phyloP scores from a whole-genome alignment of 139 green algal genomes.

The Axilococcus clingmanii region DNA sequence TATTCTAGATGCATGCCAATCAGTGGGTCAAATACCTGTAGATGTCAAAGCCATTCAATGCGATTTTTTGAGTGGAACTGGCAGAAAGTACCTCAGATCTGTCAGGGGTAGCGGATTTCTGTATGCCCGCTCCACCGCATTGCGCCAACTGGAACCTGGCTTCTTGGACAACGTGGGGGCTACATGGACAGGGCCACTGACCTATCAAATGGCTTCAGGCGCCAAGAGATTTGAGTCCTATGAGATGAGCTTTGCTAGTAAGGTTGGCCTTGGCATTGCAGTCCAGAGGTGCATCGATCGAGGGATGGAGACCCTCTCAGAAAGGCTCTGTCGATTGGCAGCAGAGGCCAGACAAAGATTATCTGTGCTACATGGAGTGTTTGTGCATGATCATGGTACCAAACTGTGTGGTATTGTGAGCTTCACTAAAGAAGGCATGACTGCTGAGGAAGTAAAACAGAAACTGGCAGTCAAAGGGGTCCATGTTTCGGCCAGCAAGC shows the following conservation, averaged over 20 bases:
- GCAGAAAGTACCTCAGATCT: conserved; percentile 56
- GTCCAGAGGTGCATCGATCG: conserved; percentile 36
- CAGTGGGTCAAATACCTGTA: conserved; percentile 44
- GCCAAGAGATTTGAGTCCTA: conserved; percentile 55
- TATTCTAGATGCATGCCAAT: conserved; percentile 69
- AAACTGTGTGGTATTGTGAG: conserved; percentile 59
- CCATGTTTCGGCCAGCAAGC: conserved; percentile 34
- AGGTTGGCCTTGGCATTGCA: conserved; percentile 51
- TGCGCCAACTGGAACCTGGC: conserved; percentile 37
- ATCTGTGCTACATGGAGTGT: conserved; percentile 12
- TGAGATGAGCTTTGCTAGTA: conserved; percentile 52
- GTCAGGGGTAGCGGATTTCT: conserved; percentile 31
- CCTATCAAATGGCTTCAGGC: conserved; percentile 22
- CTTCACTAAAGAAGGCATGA: conserved; percentile 29
- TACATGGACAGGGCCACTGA: conserved; percentile 18
- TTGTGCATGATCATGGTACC: conserved; percentile 32
- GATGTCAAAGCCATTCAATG: conserved; percentile 49
- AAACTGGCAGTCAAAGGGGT: conserved; percentile 7
- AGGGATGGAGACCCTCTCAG: conserved; percentile 33
- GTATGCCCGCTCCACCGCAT: conserved; percentile 14
- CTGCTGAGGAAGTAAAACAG: conserved; percentile 13
- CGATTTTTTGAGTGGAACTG: conserved; percentile 50
- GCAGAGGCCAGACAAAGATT: conserved; percentile 22
- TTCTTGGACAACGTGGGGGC: conserved; percentile 43
- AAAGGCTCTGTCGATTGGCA: conserved; percentile 35